Evolutionary conservation across 2,329 filamentous ascomycete species (phyloP), one percentile per base, ranked within the genome.

Genomic region (Diaporthe humulicola): DNA sequence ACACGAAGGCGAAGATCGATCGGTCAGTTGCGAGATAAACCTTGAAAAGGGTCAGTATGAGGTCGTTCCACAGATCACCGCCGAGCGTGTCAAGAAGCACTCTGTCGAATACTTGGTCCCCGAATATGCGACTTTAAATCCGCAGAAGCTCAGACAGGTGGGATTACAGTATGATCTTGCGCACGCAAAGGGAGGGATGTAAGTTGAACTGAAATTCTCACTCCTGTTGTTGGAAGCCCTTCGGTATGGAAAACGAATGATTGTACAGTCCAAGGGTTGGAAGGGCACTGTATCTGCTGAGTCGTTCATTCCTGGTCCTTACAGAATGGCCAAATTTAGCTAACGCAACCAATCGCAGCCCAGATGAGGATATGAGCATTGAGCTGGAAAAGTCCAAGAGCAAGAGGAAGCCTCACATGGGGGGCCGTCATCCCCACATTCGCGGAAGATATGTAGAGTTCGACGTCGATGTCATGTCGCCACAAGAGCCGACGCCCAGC

Each of bases 21-120:
- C 91, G 1, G 90, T 94, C 19, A 93, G 90, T 73, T 92, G 91
- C n/a, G 93, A 95, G 79, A 85, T 94, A n/a, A 86, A 91, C 50
- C 89, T 95, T 2, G 90, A 93, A 42, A 87, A 92, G 0, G 93
- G 93, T 8, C 88, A 86, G 22, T 95, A 95, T 82, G 90, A 90
- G 57, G 89, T 95, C 0, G 84, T 94, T 12, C 90, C 94, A 79
- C 94, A 93, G 80, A 88, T 95, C 77, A 91, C 90, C 6, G 92
- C 93, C 0, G 79, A 79, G 38, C 79, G 84, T 17, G 86, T 86
- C 12, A 83, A 86, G 4, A 80, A 82, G 3, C 83, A 85, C 1
- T 88, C 89, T 0, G 88, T 91, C 0, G 90, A 93, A 75, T 88
- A 93, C 42, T 87, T 91, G 0, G 89, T 94, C 52, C 87, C 87